phyloP scores from a whole-genome alignment of 345 rosid genomes.

The Excoecaria agallocha region DNA sequence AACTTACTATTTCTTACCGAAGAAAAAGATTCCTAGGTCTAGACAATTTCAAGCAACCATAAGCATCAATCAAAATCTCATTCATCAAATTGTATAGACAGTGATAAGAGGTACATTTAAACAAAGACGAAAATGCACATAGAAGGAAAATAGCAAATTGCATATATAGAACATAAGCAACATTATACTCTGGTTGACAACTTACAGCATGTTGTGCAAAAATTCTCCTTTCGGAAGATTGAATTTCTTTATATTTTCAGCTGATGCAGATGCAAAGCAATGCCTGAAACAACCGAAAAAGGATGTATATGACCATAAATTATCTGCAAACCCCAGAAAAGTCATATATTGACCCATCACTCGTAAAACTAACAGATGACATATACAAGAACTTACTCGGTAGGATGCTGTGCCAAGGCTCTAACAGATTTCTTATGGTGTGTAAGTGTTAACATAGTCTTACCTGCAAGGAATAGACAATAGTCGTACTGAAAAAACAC shows the following conservation, averaged over 20 bases:
- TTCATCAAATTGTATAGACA: constrained; percentile 1
- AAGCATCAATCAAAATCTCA: neutral
- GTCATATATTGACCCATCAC: neutral
- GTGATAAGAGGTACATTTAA: neutral
- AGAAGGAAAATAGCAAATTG: neutral
- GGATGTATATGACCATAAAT: constrained; percentile 8
- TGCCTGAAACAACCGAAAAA: constrained; percentile 45
- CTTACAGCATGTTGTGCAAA: constrained; percentile 97
- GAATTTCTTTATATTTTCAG: constrained; percentile 93
- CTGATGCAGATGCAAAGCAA: constrained; percentile 95
- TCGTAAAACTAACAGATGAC: constrained; percentile 6
- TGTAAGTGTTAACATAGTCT: constrained; percentile 87
- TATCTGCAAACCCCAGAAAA: neutral
- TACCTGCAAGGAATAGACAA: constrained; percentile 50
- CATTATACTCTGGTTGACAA: constrained; percentile 14
- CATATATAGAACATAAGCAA: constrained; percentile 11
- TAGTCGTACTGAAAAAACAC: neutral
- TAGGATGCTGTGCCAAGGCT: constrained; percentile 92
- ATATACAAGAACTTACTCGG: constrained; percentile 54
- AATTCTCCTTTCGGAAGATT: constrained; percentile 91
- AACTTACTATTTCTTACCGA: neutral
- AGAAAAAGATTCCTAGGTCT: neutral
- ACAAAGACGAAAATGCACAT: too few species aligned
- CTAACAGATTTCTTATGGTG: constrained; percentile 98
- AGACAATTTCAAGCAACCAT: too few species aligned